Conservation (phyloP, 1,284 basidiomycete genomes). For the Anthracocystis walkeri region DNA sequence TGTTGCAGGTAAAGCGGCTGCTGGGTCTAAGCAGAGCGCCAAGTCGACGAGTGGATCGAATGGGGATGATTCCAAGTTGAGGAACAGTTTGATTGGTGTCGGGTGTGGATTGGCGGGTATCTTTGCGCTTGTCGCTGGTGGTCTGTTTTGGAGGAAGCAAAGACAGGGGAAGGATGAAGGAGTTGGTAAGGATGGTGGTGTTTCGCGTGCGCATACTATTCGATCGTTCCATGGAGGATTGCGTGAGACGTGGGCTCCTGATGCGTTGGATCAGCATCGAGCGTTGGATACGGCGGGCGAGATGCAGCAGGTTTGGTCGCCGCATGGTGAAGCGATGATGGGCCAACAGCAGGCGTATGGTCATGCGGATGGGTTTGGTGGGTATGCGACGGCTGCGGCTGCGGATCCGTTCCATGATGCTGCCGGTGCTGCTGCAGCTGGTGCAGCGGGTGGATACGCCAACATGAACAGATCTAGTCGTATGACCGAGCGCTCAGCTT, state of each 20-base stretch:
- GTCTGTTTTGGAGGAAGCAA: slow-evolving; percentile 44
- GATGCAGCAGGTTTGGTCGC: slow-evolving; percentile 41
- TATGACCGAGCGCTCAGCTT: slow-evolving; percentile 50
- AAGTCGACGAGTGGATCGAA: slow-evolving; percentile 8
- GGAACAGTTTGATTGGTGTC: slow-evolving; percentile 60
- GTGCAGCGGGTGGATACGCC: slow-evolving; percentile 28
- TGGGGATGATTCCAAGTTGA: slow-evolving; percentile 32
- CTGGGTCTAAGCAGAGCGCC: slow-evolving; percentile 14
- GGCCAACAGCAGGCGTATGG: slow-evolving; percentile 5
- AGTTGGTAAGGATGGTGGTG: slow-evolving; percentile 18
- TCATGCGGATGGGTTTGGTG: slow-evolving; percentile 31
- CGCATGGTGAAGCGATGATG: slow-evolving; percentile 20
- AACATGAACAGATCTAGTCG: slow-evolving; percentile 53
- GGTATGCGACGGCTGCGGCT: slow-evolving; percentile 14
- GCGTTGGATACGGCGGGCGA: slow-evolving; percentile 14
- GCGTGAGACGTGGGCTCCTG: slow-evolving; percentile 62
- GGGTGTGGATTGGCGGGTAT: slow-evolving; percentile 51
- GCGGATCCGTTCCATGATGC: slow-evolving; percentile 38
- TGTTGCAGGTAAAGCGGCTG: slow-evolving; percentile 25
- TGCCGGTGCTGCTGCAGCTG: background rate
- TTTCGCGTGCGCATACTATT: slow-evolving; percentile 47
- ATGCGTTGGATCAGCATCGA: slow-evolving; percentile 43
- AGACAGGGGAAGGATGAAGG: slow-evolving; percentile 21
- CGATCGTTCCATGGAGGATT: slow-evolving; percentile 52
- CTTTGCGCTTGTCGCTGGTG: slow-evolving; percentile 43